A percentile compares a stretch with the other conserved stretches of the same genome.
Evolutionary conservation across 2,329 filamentous ascomycete species (phyloP).

Genomic region (Aspergillus jensenii): DNA sequence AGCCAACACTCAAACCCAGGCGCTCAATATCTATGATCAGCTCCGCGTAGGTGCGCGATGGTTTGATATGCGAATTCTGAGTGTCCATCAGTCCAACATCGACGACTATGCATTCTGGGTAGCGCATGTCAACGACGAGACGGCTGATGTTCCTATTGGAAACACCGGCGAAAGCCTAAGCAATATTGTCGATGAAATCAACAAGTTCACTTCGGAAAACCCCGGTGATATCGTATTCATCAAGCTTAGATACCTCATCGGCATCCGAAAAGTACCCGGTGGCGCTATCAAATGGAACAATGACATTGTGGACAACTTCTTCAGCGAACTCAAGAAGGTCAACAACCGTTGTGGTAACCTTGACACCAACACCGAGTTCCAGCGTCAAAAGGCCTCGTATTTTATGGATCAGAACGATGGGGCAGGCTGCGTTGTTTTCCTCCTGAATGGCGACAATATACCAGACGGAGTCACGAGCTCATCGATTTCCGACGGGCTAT

Average conservation of each 20-base stretch:
- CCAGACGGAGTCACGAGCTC: neutral
- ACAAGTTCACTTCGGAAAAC: conserved; percentile 9
- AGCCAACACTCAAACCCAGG: conserved; percentile 11
- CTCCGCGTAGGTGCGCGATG: conserved; percentile 8
- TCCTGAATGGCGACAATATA: conserved; percentile 2
- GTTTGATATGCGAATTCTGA: conserved; percentile 11
- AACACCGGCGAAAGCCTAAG: conserved; percentile 7
- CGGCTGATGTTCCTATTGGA: conserved; percentile 6
- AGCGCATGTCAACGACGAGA: conserved; percentile 12
- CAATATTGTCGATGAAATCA: conserved; percentile 7
- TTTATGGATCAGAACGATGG: conserved; percentile 11
- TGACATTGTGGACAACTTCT: conserved; percentile 4
- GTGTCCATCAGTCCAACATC: conserved; percentile 1
- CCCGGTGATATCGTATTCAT: conserved; percentile 10
- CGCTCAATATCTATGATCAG: conserved; percentile 9
- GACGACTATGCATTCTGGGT: conserved; percentile 7
- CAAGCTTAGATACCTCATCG: conserved; percentile 9
- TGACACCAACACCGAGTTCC: conserved; percentile 5
- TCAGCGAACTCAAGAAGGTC: conserved; percentile 2
- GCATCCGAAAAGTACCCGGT: conserved; percentile 4
- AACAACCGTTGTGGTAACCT: conserved; percentile 10
- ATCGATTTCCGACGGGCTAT: conserved; percentile 2
- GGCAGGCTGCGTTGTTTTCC: conserved; percentile 8
- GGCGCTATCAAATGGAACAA: conserved; percentile 5
- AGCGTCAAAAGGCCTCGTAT: conserved; percentile 3